Conservation (phyloP, 306 rosid species). For the Rosa lucieae region DNA sequence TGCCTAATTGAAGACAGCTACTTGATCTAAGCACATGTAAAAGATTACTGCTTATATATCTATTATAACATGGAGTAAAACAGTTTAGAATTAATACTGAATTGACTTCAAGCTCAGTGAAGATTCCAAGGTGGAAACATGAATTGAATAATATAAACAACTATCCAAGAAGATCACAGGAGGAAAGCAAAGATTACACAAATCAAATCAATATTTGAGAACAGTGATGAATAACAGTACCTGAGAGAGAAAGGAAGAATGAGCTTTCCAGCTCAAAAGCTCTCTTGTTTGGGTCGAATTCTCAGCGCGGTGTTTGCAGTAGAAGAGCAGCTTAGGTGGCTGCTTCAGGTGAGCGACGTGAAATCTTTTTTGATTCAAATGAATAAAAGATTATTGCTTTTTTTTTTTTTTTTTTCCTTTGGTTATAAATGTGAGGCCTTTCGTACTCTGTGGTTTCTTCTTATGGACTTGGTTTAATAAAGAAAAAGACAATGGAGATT, state of each 20-base stretch:
- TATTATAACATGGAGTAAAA: neutral
- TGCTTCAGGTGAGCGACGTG: conserved; percentile 1
- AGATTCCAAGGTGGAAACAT: neutral
- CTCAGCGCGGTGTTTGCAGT: neutral
- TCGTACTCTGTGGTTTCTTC: neutral
- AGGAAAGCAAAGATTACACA: neutral
- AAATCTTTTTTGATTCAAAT: neutral
- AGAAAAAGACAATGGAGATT: neutral
- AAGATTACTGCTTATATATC: neutral
- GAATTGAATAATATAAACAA: neutral
- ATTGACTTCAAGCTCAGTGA: neutral
- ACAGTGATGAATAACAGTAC: neutral
- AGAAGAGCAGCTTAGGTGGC: neutral
- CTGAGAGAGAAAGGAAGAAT: neutral
- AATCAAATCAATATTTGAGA: neutral
- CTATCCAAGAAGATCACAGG: neutral
- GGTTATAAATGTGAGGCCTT: neutral
- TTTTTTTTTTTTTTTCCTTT: neutral
- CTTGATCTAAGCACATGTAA: neutral
- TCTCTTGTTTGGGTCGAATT: neutral
- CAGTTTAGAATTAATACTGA: neutral
- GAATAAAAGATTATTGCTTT: neutral
- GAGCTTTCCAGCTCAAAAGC: conserved; percentile 13
- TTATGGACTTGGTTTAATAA: neutral
- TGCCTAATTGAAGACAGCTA: neutral